phyloP scores from a whole-genome alignment of 495 filamentous ascomycete species.

The Haplographium delicatum region DNA sequence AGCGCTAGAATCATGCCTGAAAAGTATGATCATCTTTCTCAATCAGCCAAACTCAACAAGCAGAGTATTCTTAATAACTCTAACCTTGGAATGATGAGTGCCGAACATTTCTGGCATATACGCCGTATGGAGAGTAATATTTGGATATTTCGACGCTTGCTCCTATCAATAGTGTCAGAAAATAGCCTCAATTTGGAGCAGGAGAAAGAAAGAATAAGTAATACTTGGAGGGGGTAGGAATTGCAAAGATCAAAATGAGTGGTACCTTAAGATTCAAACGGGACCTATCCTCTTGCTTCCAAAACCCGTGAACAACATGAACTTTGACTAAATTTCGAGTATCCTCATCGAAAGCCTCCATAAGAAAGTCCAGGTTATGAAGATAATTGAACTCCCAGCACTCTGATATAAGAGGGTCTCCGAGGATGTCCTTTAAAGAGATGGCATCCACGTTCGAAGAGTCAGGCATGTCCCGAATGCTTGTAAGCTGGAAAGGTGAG shows the following conservation, averaged over 20 bases:
- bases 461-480: conserved; percentile 57
- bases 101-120: conserved; percentile 84
- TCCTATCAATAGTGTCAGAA: conserved; percentile 10
- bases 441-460: conserved; percentile 63
- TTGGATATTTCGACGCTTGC: conserved; percentile 53
- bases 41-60: no score
- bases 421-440: conserved; percentile 64
- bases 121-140: conserved; percentile 66
- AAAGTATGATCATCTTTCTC: conserved; percentile 76
- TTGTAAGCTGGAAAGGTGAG: conserved; percentile 73
- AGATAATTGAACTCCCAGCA: conserved; percentile 91
- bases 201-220: background rate
- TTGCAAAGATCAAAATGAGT: background rate
- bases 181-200: background rate
- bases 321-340: conserved; percentile 58
- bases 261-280: conserved; percentile 42
- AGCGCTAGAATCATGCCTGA: conserved; percentile 69
- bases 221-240: background rate
- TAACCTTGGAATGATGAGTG: conserved; percentile 63
- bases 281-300: conserved; percentile 67
- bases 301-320: conserved; percentile 81
- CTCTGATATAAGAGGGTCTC: conserved; percentile 75
- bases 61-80: background rate
- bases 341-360: conserved; percentile 62
- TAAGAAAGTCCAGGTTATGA: conserved; percentile 71